Evolutionary conservation across 148 eudicot species (phyloP).

Genomic region (Camellia granthamiana): DNA sequence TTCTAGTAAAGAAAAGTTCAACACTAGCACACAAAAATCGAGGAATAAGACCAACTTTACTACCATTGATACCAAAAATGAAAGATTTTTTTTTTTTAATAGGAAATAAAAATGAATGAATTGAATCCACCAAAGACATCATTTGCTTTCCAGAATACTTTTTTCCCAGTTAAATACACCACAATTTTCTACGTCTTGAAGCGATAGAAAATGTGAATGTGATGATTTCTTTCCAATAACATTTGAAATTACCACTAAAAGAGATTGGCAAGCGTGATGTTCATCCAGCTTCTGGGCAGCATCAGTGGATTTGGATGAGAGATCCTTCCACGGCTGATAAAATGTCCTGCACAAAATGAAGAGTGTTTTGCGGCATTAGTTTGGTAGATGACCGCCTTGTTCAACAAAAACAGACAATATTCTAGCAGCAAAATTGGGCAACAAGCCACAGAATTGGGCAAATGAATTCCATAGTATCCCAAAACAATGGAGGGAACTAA

Average conservation of each 20-base stretch:
- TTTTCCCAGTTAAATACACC: conserved; percentile 65
- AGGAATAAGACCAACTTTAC: conserved; percentile 2
- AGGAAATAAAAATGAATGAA: background rate
- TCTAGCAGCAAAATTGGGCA: background rate
- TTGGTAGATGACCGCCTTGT: too few relatives aligned
- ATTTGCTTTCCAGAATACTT: conserved; percentile 29
- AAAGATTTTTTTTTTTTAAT: background rate
- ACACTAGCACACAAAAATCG: background rate
- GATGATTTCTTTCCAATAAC: conserved; percentile 38
- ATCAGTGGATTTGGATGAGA: conserved; percentile 24
- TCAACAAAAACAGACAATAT: background rate
- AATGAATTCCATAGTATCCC: background rate
- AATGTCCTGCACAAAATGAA: conserved; percentile 54
- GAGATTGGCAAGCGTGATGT: conserved; percentile 61
- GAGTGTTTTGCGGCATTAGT: background rate
- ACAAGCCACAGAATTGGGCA: background rate
- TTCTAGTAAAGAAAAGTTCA: background rate
- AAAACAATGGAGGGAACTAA: background rate
- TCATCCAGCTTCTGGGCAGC: conserved; percentile 49
- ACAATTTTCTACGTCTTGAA: conserved; percentile 43
- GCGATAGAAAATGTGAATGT: conserved; percentile 27
- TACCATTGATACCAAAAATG: background rate
- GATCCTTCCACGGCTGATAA: conserved; percentile 57
- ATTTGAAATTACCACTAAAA: conserved; percentile 45
- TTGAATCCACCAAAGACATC: conserved; percentile 5